phyloP scores from a whole-genome alignment of 768 basidiomycete species.

The Naganishia onofrii region DNA sequence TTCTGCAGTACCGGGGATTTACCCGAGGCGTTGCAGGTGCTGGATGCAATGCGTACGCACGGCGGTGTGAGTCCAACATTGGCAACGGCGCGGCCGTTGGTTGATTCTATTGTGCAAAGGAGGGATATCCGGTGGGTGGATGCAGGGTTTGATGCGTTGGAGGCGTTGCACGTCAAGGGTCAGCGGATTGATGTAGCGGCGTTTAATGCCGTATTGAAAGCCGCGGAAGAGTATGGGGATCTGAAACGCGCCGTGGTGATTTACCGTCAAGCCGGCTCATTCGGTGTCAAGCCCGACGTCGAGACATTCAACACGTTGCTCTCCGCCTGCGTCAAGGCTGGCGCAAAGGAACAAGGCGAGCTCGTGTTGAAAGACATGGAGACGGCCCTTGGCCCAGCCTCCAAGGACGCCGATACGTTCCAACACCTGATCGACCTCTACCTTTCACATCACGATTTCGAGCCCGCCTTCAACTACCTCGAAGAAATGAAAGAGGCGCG shows the following conservation, averaged over 20 bases:
- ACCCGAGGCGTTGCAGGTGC: constrained; percentile 63
- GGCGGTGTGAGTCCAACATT: constrained; percentile 58
- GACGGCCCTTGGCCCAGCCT: constrained; percentile 26
- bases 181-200: constrained; percentile 60
- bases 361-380: constrained; percentile 68
- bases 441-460: constrained; percentile 69
- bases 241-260: constrained; percentile 72
- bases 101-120: constrained; percentile 57
- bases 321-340: constrained; percentile 61
- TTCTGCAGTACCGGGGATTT: constrained; percentile 62
- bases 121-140: constrained; percentile 59
- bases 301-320: constrained; percentile 71
- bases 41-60: constrained; percentile 62
- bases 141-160: constrained; percentile 63
- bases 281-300: constrained; percentile 61
- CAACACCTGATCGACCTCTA: constrained; percentile 67
- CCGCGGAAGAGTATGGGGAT: constrained; percentile 63
- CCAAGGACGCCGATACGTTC: constrained; percentile 60
- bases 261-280: constrained; percentile 65
- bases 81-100: constrained; percentile 61
- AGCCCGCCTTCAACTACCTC: constrained; percentile 83
- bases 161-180: constrained; percentile 61
- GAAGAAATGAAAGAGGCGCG: constrained; percentile 76
- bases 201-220: constrained; percentile 68
- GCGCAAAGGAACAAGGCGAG: constrained; percentile 68